These are phyloP conservation scores for Zalaria sp. DNA, from an alignment of 2,329 filamentous ascomycete genomes.

Conservation along the genomic window DNA sequence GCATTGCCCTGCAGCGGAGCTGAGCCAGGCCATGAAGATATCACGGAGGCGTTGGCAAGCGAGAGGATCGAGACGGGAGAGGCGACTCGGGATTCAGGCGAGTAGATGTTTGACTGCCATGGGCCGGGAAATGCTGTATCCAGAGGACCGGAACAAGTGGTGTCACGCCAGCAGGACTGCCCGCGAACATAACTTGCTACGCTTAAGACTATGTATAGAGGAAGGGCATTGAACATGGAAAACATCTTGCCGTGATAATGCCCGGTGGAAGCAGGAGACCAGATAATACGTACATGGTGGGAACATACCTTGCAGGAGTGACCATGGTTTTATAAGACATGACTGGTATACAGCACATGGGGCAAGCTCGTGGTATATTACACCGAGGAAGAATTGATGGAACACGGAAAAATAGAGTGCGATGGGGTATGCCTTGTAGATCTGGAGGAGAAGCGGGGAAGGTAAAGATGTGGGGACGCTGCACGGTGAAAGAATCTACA, in stretches of 20 bases:
- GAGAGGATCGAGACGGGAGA: conserved; percentile 30
- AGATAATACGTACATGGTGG: neutral
- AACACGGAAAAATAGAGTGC: neutral
- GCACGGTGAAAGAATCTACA: no score
- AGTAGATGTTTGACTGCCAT: conserved; percentile 46
- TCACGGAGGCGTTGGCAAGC: conserved; percentile 16
- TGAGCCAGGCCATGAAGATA: conserved; percentile 17
- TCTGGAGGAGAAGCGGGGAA: neutral
- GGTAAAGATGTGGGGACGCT: no score
- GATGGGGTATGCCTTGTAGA: neutral
- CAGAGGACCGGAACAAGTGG: conserved; percentile 36
- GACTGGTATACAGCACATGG: neutral
- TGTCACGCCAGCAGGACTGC: conserved; percentile 40
- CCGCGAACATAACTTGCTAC: neutral
- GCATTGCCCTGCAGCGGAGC: conserved; percentile 30
- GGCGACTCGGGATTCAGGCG: conserved; percentile 38
- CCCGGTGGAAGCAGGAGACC: neutral
- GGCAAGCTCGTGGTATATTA: neutral
- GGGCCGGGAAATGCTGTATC: conserved; percentile 39
- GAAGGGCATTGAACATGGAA: neutral
- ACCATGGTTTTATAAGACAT: neutral
- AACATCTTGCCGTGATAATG: neutral
- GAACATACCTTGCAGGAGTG: neutral
- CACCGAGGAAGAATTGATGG: neutral
- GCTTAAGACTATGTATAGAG: neutral